phyloP scores from a whole-genome alignment of 2,329 filamentous ascomycete species.

The Alternaria sp. region DNA sequence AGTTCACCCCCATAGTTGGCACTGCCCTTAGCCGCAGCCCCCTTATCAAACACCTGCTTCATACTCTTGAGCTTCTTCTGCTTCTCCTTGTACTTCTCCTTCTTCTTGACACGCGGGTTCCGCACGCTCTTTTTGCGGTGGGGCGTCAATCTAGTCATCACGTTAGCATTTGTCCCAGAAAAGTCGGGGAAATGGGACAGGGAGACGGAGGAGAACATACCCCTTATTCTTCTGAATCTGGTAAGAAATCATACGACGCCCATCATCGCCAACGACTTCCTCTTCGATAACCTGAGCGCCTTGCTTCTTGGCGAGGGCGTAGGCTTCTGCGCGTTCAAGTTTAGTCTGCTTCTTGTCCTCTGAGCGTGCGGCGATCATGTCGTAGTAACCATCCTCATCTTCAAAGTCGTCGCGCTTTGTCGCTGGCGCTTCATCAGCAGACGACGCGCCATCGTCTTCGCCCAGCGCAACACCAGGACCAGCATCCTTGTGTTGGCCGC shows the following conservation, averaged over 20 bases:
- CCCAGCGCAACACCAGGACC: constrained; percentile 66
- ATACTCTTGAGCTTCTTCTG: constrained; percentile 95
- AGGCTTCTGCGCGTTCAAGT: constrained; percentile 68
- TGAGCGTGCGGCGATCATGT: constrained; percentile 77
- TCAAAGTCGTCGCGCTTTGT: constrained; percentile 48
- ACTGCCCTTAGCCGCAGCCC: constrained; percentile 72
- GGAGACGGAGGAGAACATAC: not conserved
- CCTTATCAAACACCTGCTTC: constrained; percentile 76
- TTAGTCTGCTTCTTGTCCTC: constrained; percentile 74
- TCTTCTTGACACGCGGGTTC: constrained; percentile 97
- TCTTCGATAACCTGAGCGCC: constrained; percentile 69
- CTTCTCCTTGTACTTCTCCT: constrained; percentile 94
- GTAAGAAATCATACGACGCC: constrained; percentile 91
- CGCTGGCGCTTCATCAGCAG: constrained; percentile 63
- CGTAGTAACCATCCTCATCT: constrained; percentile 80
- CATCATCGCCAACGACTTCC: constrained; percentile 77
- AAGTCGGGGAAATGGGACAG: too few species aligned
- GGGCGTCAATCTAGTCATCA: constrained; percentile 74
- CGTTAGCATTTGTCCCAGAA: too few species aligned
- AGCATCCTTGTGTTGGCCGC: constrained; percentile 68
- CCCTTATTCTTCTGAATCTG: constrained; percentile 98
- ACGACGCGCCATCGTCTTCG: constrained; percentile 70
- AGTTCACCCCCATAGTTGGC: constrained; percentile 79
- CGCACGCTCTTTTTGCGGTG: constrained; percentile 91
- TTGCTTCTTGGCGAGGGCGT: constrained; percentile 60